Base-by-base conservation (phyloP, 352 stramenopile genomes). In the Phytophthora meadii region DNA sequence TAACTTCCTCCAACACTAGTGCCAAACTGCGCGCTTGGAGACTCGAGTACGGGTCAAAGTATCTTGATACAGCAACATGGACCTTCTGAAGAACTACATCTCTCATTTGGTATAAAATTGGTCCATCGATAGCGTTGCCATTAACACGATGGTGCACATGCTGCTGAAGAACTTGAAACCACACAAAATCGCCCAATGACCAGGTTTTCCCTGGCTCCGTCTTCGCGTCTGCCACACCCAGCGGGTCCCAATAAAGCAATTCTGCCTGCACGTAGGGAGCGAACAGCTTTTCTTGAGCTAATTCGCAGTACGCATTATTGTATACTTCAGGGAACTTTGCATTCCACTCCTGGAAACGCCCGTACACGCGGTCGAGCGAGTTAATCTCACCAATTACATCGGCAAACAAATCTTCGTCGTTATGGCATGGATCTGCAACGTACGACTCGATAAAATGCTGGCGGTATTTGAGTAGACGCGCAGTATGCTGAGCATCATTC, bases 371-470 rank as follows among this genome's bases (percentile, higher is more conserved):
- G 7, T 77, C 61, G 22, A 94, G 54, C 34, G 82, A 88, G 54
- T 72, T 90, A 39, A 92, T 79, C 11, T 91, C 85, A 56, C 91
- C 82, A 28, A 93, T 76, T 5, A 75, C 76, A 62, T 93, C 83
- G 9, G 65, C 78, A 55, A 92, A 94, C 4, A 87, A 65, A 64
- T 77, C 54, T 39, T 65, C 59, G 5, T 58, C 52, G 42, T 41
- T 19, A 17, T 47, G 52, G 15, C 39, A 11, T 6, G 3, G 4
- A 37, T 81, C 60, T 0, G 67, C 9, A 9, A 57, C 40, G 19
- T 86, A 77, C 2, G 68, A 54, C 24, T 81, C 72, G 15, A 25
- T 54, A 11, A 74, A 81, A 70, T 67, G 65, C 36, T 68, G 45
- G 22, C 52, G 54, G 44, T 63, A 81, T 28, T 63, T 70, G 10